phyloP scores from a whole-genome alignment of 1,139 yeast species.

The Sugiyamaella sp. region DNA sequence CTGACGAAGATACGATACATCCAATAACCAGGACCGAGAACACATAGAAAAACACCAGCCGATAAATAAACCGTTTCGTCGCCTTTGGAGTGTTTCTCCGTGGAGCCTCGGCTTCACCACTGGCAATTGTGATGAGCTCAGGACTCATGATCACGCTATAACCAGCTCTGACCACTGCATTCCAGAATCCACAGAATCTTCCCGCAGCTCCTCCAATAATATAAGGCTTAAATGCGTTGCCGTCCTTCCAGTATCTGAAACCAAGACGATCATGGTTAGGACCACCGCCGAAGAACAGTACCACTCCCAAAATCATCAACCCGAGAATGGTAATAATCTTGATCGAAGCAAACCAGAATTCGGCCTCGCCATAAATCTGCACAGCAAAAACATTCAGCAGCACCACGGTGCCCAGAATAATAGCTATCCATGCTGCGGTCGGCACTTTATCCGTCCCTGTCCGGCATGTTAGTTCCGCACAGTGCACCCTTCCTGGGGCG shows the following conservation, averaged over 20 bases:
- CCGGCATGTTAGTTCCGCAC: background rate
- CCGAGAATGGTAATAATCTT: conserved; percentile 74
- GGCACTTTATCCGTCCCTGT: conserved; percentile 70
- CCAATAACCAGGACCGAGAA: conserved; percentile 58
- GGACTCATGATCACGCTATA: conserved; percentile 63
- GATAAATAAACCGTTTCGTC: conserved; percentile 62
- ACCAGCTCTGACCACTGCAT: conserved; percentile 62
- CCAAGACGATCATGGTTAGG: conserved; percentile 66
- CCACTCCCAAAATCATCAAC: conserved; percentile 65
- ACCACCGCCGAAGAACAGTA: conserved; percentile 76
- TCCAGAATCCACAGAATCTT: conserved; percentile 66
- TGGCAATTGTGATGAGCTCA: conserved; percentile 72
- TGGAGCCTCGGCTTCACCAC: conserved; percentile 75
- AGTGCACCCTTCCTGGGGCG: no score
- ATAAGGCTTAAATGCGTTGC: conserved; percentile 54
- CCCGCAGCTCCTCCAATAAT: conserved; percentile 51
- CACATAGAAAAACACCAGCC: conserved; percentile 60
- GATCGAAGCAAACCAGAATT: conserved; percentile 67
- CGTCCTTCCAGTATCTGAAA: conserved; percentile 76
- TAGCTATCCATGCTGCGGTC: conserved; percentile 73
- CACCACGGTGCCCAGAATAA: conserved; percentile 61
- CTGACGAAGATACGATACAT: conserved; percentile 59
- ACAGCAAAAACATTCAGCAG: conserved; percentile 63
- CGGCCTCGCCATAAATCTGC: conserved; percentile 65
- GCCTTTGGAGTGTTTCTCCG: conserved; percentile 63